Conservation (phyloP, 1,139 yeast genomes). For the Lodderomyces metapsilosis region DNA sequence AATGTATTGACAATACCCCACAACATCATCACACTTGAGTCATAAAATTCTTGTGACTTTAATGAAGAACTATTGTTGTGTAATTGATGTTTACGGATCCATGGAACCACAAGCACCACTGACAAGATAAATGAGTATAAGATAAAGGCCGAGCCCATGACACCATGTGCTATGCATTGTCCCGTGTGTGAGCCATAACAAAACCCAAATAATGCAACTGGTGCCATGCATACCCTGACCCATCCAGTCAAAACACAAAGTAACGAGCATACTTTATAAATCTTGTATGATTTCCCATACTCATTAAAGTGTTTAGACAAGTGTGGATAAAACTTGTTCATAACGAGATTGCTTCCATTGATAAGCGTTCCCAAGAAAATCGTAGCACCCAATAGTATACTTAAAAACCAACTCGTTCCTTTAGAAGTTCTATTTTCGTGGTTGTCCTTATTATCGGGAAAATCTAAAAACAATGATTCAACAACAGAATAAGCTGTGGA, state of each 20-base stretch:
- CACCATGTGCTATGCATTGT: conserved; percentile 94
- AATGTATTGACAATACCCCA: conserved; percentile 96
- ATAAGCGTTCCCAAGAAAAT: conserved; percentile 55
- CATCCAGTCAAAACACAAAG: conserved; percentile 52
- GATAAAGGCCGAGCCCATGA: conserved; percentile 90
- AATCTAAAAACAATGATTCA: conserved; percentile 56
- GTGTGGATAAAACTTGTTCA: conserved; percentile 37
- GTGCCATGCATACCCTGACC: conserved; percentile 78
- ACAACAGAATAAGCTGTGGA: conserved; percentile 50
- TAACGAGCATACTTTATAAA: conserved; percentile 49
- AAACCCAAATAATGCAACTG: conserved; percentile 81
- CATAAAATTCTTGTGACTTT: conserved; percentile 80
- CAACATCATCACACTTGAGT: conserved; percentile 70
- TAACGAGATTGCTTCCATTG: conserved; percentile 50
- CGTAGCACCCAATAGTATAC: conserved; percentile 43
- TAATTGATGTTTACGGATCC: conserved; percentile 48
- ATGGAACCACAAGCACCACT: conserved; percentile 66
- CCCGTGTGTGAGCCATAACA: conserved; percentile 73
- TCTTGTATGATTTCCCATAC: conserved; percentile 18
- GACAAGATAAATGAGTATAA: conserved; percentile 71
- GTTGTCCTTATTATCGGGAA: conserved; percentile 58
- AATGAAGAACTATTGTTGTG: conserved; percentile 23
- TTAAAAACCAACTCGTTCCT: conserved; percentile 64
- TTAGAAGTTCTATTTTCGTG: conserved; percentile 65
- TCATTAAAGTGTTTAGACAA: conserved; percentile 21